Percentiles rank a stretch among this genome's conserved stretches.
phyloP scores from a whole-genome alignment of 495 filamentous ascomycete species.

The Ascodesmis nigricans region DNA sequence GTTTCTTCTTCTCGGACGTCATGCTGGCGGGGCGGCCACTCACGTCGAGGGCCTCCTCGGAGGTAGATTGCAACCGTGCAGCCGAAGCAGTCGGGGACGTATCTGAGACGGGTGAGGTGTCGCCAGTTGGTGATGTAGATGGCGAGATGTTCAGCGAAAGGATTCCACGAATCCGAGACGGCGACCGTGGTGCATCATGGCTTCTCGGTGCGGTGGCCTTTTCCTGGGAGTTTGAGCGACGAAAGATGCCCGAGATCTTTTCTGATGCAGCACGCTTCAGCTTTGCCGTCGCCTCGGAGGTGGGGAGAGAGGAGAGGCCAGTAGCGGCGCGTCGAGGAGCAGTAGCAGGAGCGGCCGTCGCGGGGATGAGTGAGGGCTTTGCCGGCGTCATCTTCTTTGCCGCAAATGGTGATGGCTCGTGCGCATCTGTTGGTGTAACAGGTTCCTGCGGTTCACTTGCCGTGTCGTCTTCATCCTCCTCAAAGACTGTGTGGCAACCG shows the following conservation, averaged over 20 bases:
- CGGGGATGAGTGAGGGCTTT: no score
- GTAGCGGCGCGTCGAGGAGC: no score
- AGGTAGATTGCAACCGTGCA: no score
- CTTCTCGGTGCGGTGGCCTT: no score
- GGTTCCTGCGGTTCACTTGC: slow-evolving; percentile 20
- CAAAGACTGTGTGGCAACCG: slow-evolving; percentile 19
- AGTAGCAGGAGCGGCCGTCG: no score
- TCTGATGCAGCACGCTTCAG: slow-evolving; percentile 14
- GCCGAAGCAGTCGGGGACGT: no score
- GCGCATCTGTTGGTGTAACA: slow-evolving; percentile 16
- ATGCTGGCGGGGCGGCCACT: slow-evolving; percentile 7
- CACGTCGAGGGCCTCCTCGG: no score
- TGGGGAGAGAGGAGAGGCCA: no score
- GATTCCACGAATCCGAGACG: no score
- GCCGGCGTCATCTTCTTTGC: no score
- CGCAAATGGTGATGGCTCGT: slow-evolving; percentile 2
- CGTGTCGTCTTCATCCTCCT: slow-evolving; percentile 21
- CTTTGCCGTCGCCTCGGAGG: slow-evolving; percentile 5
- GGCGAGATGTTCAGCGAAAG: slow-evolving; percentile 8
- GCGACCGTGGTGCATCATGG: no score
- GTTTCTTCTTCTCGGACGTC: slow-evolving; percentile 9
- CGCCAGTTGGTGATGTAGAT: neutral
- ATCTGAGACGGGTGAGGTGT: slow-evolving; percentile 4
- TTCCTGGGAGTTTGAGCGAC: slow-evolving; percentile 17
- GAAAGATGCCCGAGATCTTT: slow-evolving; percentile 15